Conservation (phyloP, 1,284 basidiomycete genomes). For the Ustilago vetiveriae region DNA sequence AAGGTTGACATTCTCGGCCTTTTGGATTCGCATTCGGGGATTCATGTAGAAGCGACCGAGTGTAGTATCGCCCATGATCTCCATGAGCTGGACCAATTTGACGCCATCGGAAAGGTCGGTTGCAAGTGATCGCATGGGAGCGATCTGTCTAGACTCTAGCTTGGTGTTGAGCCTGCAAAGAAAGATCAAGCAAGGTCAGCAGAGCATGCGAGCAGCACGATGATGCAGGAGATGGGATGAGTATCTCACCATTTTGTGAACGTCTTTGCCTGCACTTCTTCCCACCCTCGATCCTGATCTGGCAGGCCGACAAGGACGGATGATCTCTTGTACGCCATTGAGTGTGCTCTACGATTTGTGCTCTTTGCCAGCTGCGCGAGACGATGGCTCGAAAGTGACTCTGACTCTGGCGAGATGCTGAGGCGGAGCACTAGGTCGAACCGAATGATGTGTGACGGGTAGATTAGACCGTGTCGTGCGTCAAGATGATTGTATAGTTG, state of each 20-base stretch:
- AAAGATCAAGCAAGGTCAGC: background rate
- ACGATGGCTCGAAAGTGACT: too few relatives aligned
- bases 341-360: conserved; percentile 2
- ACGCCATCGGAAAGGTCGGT: conserved; percentile 94
- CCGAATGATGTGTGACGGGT: too few relatives aligned
- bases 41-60: conserved; percentile 89
- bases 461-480: too few relatives aligned
- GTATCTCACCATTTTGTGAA: conserved; percentile 65
- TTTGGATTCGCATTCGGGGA: conserved; percentile 91
- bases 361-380: too few relatives aligned
- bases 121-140: conserved; percentile 89
- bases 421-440: too few relatives aligned
- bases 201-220: background rate
- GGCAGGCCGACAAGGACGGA: conserved; percentile 57
- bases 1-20: conserved; percentile 96
- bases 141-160: conserved; percentile 82
- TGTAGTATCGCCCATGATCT: conserved; percentile 75
- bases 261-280: conserved; percentile 63
- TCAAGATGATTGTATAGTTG: too few relatives aligned
- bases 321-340: conserved; percentile 60
- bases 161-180: conserved; percentile 88
- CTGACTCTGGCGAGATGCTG: too few relatives aligned
- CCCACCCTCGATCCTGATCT: conserved; percentile 62
- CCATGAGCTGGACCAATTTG: conserved; percentile 79
- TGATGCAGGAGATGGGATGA: background rate